phyloP scores from a whole-genome alignment of 371 early-diverging fungal genomes.

The Aphelidium insulamus region DNA sequence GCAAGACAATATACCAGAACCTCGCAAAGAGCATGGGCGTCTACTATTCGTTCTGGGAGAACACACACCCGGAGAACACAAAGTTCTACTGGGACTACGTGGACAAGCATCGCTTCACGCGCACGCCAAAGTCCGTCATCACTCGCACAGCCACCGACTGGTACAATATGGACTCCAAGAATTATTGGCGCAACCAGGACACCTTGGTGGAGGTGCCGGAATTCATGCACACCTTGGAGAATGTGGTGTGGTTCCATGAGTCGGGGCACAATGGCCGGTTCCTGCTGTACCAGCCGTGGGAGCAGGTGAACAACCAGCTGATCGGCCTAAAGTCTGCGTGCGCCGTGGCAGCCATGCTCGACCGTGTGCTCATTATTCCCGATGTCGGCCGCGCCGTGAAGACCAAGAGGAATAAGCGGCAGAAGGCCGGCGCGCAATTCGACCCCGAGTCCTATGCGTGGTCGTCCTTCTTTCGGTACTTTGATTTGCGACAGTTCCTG shows the following conservation, averaged over 20 bases:
- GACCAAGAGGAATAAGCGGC: too few species aligned
- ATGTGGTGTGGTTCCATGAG: background rate
- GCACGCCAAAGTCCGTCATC: slow-evolving; percentile 4
- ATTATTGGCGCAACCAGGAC: slow-evolving; percentile 16
- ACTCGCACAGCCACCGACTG: slow-evolving; percentile 9
- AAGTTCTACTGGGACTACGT: slow-evolving; percentile 6
- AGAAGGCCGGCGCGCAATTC: too few species aligned
- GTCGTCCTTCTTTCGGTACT: slow-evolving; percentile 10
- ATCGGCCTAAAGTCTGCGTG: slow-evolving; percentile 14
- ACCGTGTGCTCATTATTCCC: slow-evolving; percentile 11
- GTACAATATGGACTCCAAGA: slow-evolving; percentile 14
- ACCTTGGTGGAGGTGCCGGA: slow-evolving; percentile 5
- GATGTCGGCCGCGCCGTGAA: slow-evolving; percentile 9
- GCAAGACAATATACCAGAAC: slow-evolving; percentile 10
- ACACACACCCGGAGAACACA: slow-evolving; percentile 3
- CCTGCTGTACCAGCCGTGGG: slow-evolving; percentile 14
- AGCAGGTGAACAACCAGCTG: slow-evolving; percentile 14
- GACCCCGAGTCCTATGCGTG: too few species aligned
- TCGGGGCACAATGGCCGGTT: slow-evolving; percentile 1
- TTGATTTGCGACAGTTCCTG: slow-evolving; percentile 5
- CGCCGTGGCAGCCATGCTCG: slow-evolving; percentile 8
- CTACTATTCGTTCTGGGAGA: slow-evolving; percentile 9
- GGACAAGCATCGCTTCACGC: slow-evolving; percentile 4
- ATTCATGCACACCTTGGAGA: slow-evolving; percentile 4
- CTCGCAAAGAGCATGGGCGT: slow-evolving; percentile 6